Base-by-base conservation (phyloP, 2,329 filamentous ascomycete species). In the Graphiopsis chlorocephala region DNA sequence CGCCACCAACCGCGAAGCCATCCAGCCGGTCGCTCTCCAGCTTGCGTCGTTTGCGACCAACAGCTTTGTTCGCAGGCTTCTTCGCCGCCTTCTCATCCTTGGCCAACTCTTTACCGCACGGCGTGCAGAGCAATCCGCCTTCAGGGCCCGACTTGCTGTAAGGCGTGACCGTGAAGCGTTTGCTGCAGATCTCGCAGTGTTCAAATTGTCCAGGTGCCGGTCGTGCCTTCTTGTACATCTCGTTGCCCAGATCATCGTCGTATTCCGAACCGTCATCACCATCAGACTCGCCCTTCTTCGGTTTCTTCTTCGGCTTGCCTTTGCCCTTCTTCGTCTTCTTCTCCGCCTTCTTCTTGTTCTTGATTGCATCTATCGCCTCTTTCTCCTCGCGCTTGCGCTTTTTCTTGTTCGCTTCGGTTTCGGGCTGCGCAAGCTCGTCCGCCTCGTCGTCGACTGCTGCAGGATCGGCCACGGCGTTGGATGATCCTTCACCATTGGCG, bases 141-240 rank as follows among this genome's bases (percentile, higher is more conserved):
- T 90, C 83, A 0, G 91, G 90, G 0, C 91, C 92, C 29, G 88
- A 85, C 69, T 92, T 90, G 67, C 90, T 93, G 79, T 97, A 97
- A 0, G 92, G 85, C 0, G 94, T 97, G 52, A 98, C 93, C 0
- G 92, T 97, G 74, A 98, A 98, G 42, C 93, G 88, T 76, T 95
- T 96, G 50, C 85, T 84, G 76, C 94, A 98, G 3, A 88, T 80
- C 67, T 91, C 92, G 74, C 94, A 98, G 69, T 97, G 93, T 68
- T 91, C 92, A 73, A 94, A 86, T 76, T 98, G 94, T 2, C 92
- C 93, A 1, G 92, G 91, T n/a, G 89, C 75, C 1, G 88, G 88
- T 33, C 81, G 81, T 15, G 78, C 71, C 70, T 86, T 87, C 70
- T 84, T 81, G 74, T 85, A 82, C 77, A 86, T 84, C 61, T 84